Evolutionary conservation across 345 rosid species (phyloP).

Genomic region (Gossypioides kirkii): DNA sequence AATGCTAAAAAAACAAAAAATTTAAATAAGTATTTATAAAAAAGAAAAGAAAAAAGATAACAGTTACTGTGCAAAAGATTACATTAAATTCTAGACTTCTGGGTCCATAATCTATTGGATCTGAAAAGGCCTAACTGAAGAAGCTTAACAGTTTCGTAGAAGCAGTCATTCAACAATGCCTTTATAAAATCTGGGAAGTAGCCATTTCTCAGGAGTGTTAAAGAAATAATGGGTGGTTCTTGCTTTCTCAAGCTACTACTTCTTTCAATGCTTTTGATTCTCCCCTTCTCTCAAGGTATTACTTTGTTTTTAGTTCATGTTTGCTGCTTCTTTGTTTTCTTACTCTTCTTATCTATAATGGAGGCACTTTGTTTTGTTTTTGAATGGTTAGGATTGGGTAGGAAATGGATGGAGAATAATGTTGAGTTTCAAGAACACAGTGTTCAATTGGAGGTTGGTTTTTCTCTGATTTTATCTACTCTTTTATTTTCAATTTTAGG

Average conservation of each 20-base stretch:
- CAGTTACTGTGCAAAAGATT: too few species aligned
- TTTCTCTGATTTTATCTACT: neutral
- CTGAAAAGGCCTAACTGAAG: neutral
- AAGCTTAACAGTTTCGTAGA: neutral
- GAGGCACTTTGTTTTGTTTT: conserved; percentile 4
- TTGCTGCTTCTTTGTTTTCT: neutral
- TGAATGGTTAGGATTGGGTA: conserved; percentile 25
- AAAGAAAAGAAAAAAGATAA: too few species aligned
- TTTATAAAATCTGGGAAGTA: conserved; percentile 16
- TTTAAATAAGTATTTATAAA: too few species aligned
- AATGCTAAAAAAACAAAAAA: too few species aligned
- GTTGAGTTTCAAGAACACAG: conserved; percentile 21
- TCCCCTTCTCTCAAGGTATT: conserved; percentile 37
- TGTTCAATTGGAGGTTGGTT: conserved; percentile 27
- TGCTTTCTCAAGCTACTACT: conserved; percentile 19
- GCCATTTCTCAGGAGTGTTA: conserved; percentile 28
- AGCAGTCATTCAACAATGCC: neutral
- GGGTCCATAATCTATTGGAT: neutral
- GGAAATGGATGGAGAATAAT: conserved; percentile 29
- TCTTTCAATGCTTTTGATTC: conserved; percentile 26
- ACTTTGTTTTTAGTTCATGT: conserved; percentile 10
- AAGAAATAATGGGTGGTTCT: conserved; percentile 33
- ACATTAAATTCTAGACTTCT: too few species aligned
- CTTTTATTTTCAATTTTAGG: neutral
- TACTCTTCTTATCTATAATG: neutral